A percentile compares a stretch with the other conserved stretches of the same genome.
phyloP scores from a whole-genome alignment of 805 yeast species.

The Saccharomycopsis javanensis region DNA sequence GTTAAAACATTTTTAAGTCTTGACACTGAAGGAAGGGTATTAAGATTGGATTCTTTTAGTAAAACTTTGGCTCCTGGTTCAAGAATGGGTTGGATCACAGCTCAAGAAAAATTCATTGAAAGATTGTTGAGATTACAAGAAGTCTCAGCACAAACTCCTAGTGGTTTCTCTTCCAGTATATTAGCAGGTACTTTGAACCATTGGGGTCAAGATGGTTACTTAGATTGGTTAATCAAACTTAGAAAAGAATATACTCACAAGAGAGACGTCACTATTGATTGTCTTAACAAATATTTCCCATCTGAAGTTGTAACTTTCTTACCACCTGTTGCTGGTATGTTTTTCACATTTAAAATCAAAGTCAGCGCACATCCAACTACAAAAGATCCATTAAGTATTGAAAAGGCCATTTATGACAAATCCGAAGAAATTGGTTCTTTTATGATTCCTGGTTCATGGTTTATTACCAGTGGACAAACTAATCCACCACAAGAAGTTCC shows the following conservation, averaged over 20 bases:
- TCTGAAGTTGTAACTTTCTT: constrained; percentile 31
- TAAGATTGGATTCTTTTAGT: constrained; percentile 83
- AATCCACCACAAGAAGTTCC: constrained; percentile 45
- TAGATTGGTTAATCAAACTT: constrained; percentile 81
- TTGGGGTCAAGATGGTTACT: constrained; percentile 87
- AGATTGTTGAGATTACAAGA: constrained; percentile 66
- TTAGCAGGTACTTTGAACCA: constrained; percentile 61
- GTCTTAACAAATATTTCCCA: constrained; percentile 54
- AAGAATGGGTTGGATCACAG: constrained; percentile 85
- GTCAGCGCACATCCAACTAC: constrained; percentile 75
- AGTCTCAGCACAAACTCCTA: constrained; percentile 68
- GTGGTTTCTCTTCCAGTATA: constrained; percentile 71
- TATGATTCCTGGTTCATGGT: constrained; percentile 82
- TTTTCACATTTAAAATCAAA: constrained; percentile 65
- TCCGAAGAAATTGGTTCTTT: constrained; percentile 52
- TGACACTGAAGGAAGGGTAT: constrained; percentile 82
- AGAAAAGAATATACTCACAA: constrained; percentile 77
- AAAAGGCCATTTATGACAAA: constrained; percentile 50
- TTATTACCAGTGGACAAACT: constrained; percentile 47
- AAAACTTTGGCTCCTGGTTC: constrained; percentile 88
- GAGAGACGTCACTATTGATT: constrained; percentile 79
- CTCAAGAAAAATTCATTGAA: constrained; percentile 53
- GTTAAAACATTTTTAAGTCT: constrained; percentile 66
- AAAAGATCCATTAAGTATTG: constrained; percentile 55
- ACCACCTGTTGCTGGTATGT: constrained; percentile 83